Conservation (phyloP, 768 basidiomycete species). For the Russula sp. region DNA sequence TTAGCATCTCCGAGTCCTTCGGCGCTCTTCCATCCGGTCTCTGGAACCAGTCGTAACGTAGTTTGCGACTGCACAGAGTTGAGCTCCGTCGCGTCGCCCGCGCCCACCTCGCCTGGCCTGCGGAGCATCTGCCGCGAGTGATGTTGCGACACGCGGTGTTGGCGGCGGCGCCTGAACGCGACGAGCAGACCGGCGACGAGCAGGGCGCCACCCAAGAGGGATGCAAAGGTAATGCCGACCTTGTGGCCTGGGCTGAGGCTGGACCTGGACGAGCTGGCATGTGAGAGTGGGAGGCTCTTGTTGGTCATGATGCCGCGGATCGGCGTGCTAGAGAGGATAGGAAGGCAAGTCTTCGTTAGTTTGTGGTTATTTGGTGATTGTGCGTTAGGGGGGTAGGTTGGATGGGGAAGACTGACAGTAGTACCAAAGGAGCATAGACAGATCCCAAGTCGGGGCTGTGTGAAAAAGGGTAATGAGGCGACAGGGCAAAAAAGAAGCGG, state of each 20-base stretch:
- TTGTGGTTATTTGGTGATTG: not conserved
- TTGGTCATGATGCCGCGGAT: not conserved
- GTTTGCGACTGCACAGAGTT: not conserved
- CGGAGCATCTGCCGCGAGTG: not conserved
- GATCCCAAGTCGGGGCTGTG: constrained; percentile 17
- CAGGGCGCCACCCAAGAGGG: not conserved
- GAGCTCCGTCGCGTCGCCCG: not conserved
- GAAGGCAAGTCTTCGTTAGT: not conserved
- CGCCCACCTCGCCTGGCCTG: not conserved
- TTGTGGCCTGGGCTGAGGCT: not conserved
- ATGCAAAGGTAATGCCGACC: constrained; percentile 6
- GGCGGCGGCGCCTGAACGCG: not conserved
- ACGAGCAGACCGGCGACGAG: not conserved
- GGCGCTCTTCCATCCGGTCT: constrained; percentile 6
- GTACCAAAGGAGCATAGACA: constrained; percentile 8
- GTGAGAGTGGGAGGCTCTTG: not conserved
- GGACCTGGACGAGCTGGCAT: not conserved
- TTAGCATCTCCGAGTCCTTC: too few species aligned
- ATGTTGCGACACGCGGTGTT: not conserved
- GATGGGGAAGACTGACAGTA: not conserved
- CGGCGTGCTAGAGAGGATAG: not conserved
- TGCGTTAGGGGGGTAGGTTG: too few species aligned
- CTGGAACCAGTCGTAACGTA: not conserved
- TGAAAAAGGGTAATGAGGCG: not conserved
- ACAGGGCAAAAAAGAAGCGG: too few species aligned